These are phyloP conservation scores for Hypholoma sublateritium DNA, from an alignment of 768 basidiomycete species.

Conservation along the genomic window DNA sequence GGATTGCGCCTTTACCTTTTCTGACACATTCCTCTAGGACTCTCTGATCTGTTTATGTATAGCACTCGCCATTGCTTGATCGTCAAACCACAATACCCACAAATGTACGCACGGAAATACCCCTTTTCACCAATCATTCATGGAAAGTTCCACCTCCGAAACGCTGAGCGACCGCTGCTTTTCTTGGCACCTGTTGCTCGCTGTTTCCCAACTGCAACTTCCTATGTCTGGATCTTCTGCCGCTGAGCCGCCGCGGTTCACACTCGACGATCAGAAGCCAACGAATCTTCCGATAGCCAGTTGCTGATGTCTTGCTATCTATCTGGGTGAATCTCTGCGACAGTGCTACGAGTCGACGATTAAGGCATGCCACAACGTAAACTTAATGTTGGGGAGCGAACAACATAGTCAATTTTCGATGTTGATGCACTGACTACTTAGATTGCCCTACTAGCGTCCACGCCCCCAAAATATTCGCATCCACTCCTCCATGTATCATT, in stretches of 20 bases:
- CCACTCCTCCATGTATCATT: background rate
- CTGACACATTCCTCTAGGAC: slow-evolving; percentile 48
- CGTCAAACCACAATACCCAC: slow-evolving; percentile 13
- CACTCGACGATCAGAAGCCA: slow-evolving; percentile 35
- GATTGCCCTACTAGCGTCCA: background rate
- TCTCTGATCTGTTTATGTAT: slow-evolving; percentile 54
- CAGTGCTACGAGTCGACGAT: background rate
- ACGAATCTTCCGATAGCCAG: slow-evolving; percentile 17
- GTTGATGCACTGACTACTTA: background rate
- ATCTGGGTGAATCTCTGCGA: background rate
- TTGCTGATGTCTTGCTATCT: slow-evolving; percentile 7
- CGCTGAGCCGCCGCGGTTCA: slow-evolving; percentile 33
- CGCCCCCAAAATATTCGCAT: background rate
- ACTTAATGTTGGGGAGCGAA: background rate
- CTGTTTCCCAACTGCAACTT: background rate
- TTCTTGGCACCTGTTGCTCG: background rate
- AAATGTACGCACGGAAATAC: slow-evolving; percentile 14
- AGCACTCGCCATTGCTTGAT: slow-evolving; percentile 45
- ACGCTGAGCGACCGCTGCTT: background rate
- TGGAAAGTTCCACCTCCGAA: slow-evolving; percentile 5
- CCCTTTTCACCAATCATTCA: slow-evolving; percentile 7
- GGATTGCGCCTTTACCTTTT: slow-evolving; percentile 7
- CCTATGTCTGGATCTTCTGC: slow-evolving; percentile 20
- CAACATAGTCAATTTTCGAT: background rate
- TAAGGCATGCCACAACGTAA: background rate